Evolutionary conservation across 495 filamentous ascomycete genomes (phyloP), one percentile per base, ranked within the genome.

Genomic region (Astrothelium macrocarpum): DNA sequence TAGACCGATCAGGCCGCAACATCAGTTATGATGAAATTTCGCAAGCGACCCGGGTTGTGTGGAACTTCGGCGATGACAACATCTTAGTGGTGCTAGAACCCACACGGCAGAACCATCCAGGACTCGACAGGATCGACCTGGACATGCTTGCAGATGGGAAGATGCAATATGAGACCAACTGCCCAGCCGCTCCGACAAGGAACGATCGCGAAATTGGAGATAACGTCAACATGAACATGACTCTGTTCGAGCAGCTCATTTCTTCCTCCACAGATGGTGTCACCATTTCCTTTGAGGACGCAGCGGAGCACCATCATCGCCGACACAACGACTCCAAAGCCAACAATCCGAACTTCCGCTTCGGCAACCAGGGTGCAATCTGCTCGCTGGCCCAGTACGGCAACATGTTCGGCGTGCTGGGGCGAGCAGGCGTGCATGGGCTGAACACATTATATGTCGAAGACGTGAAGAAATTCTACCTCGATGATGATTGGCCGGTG

Each of bases 21-120:
- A 56, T 63, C 61, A 63, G 23, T n/a, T 53, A 53, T 39, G 61
- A 63, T 29, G 61, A 63, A 31, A 63, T 63, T 2, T 29, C 45
- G 11, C 36, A 63, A 29, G 61, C 39, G 16, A 18, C n/a, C 43
- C 43, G 43, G 18, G 43, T 49, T 49, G 43, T 49, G 18, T 49
- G 43, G 43, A 49, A 49, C 43, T 49, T 49, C 43, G 43, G 43
- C 43, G 43, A 49, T 18, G 43, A 49, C 43, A 49, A 49, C 43
- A 49, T 49, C 43, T 49, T 49, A 18, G 43, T 49, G 18, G 43
- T 49, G 43, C 18, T 49, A 20, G 43, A 49, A 20, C 43, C 43
- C 43, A 49, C 43, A 14, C 43, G 43, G 43, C 9, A 49, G 43
- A 49, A 49, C n/a, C 43, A 49, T 18, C 43, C 43, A 49, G 43